Evolutionary conservation across 1,284 basidiomycete genomes (phyloP).

Genomic region (Ustilago sp.): DNA sequence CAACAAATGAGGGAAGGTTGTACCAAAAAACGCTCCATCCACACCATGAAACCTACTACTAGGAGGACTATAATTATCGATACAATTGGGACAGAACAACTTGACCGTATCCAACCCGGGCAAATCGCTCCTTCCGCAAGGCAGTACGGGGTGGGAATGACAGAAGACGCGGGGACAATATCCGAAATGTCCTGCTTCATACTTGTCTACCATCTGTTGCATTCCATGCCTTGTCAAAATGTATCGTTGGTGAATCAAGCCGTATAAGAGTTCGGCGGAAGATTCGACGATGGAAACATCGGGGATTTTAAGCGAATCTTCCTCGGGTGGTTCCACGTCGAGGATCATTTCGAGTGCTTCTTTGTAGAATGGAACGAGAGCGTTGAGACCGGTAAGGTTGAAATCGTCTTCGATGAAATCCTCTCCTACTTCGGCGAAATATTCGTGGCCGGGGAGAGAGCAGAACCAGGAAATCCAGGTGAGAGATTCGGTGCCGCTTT

Average conservation of each 20-base stretch:
- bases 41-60: constrained; percentile 95
- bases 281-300: constrained; percentile 98
- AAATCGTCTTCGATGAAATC: constrained; percentile 99
- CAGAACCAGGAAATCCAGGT: constrained; percentile 99
- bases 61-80: constrained; percentile 95
- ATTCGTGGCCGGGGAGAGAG: constrained; percentile 96
- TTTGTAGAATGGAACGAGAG: constrained; percentile 97
- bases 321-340: constrained; percentile 92
- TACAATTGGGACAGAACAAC: constrained; percentile 97
- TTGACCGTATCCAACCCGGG: constrained; percentile 99
- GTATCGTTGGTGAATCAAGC: constrained; percentile 95
- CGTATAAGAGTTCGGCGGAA: constrained; percentile 96
- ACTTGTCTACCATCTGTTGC: constrained; percentile 98
- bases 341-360: constrained; percentile 99
- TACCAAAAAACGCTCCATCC: constrained; percentile 99
- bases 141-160: constrained; percentile 87
- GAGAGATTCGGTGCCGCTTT: constrained; percentile 71
- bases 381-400: constrained; percentile 94
- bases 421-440: constrained; percentile 86
- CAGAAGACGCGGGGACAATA: constrained; percentile 96
- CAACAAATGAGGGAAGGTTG: constrained; percentile 96
- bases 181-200: constrained; percentile 91
- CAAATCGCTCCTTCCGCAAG: constrained; percentile 93
- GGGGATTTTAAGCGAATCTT: constrained; percentile 83
- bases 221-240: constrained; percentile 94